Base-by-base conservation (phyloP, 495 filamentous ascomycete genomes). In the Lasiosphaeris hirsuta region DNA sequence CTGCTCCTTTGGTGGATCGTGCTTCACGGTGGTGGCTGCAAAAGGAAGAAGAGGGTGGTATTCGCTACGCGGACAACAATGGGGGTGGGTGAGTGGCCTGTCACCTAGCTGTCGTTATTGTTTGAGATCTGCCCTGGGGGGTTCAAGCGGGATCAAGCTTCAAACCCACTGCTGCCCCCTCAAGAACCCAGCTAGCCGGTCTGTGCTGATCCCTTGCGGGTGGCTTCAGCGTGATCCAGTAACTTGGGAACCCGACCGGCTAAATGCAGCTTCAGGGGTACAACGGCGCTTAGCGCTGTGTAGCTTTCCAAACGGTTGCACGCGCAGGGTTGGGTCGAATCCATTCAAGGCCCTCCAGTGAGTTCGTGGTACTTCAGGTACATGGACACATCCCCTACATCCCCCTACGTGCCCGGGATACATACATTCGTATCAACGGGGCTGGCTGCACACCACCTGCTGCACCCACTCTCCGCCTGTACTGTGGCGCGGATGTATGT, bases 151-250 rank as follows among this genome's bases (percentile, higher is more conserved):
- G n/a, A n/a, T n/a, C n/a, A 52, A 52, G 50, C 39, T 45, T 52
- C 44, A 36, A 13, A 34, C n/a, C 43, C 39, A 19, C 43, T 42
- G 47, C n/a, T 33, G n/a, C 53, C 14, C 35, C 36, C 37, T 11
- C 17, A 36, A 40, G 35, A 61, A 61, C 57, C 66, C 63, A 64
- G 57, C 61, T 43, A 53, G 54, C 57, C 52, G 67, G 67, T 51
- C 60, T 58, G 60, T 63, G 67, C 60, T 69, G 67, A 69, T 69
- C 67, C 57, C 51, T 59, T 59, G 65, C 65, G 63, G 63, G 68
- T 68, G 68, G 68, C 68, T 70, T 70, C 61, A 62, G 47, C 51
- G 58, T 39, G 67, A 66, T 59, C 69, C 69, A 63, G 63, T 49
- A 59, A 56, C 65, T 57, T 69, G 66, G 67, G 67, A 64, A 51